These are phyloP conservation scores for Lactifluus subvellereus DNA, from an alignment of 768 basidiomycete species.

Conservation along the genomic window DNA sequence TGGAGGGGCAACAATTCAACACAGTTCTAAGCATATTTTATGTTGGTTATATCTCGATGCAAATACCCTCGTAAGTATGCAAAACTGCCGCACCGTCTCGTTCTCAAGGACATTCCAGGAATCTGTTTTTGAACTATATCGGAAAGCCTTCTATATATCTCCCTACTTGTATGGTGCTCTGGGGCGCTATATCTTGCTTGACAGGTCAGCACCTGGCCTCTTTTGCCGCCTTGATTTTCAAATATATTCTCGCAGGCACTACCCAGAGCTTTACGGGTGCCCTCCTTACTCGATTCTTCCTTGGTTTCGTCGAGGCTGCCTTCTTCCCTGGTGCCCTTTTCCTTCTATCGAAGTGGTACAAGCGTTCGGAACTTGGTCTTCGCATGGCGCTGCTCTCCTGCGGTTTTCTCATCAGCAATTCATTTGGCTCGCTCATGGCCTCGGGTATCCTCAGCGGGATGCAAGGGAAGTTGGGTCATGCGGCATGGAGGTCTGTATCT, in stretches of 20 bases:
- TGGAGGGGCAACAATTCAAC: conserved; percentile 58
- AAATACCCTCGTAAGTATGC: conserved; percentile 60
- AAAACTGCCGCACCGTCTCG: neutral
- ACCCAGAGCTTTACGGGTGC: conserved; percentile 47
- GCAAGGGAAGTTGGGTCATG: conserved; percentile 59
- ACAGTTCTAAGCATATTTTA: conserved; percentile 64
- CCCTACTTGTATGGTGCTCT: conserved; percentile 59
- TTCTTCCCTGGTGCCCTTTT: conserved; percentile 68
- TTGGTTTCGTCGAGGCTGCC: conserved; percentile 56
- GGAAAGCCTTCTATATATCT: conserved; percentile 67
- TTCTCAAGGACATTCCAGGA: conserved; percentile 36
- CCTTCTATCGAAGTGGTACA: conserved; percentile 69
- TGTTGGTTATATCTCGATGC: conserved; percentile 73
- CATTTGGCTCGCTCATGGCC: conserved; percentile 74
- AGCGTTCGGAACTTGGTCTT: conserved; percentile 59
- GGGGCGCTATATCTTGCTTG: conserved; percentile 49
- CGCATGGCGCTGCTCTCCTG: conserved; percentile 64
- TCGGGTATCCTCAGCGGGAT: conserved; percentile 68
- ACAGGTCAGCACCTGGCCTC: conserved; percentile 32
- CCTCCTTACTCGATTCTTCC: conserved; percentile 63
- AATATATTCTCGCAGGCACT: conserved; percentile 13
- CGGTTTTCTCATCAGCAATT: conserved; percentile 73
- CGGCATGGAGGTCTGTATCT: conserved; percentile 61
- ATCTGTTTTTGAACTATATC: conserved; percentile 62
- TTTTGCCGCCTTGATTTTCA: neutral